Evolutionary conservation across 2,329 filamentous ascomycete genomes (phyloP), one percentile per base, ranked within the genome.

Genomic region (Claviceps citrina): DNA sequence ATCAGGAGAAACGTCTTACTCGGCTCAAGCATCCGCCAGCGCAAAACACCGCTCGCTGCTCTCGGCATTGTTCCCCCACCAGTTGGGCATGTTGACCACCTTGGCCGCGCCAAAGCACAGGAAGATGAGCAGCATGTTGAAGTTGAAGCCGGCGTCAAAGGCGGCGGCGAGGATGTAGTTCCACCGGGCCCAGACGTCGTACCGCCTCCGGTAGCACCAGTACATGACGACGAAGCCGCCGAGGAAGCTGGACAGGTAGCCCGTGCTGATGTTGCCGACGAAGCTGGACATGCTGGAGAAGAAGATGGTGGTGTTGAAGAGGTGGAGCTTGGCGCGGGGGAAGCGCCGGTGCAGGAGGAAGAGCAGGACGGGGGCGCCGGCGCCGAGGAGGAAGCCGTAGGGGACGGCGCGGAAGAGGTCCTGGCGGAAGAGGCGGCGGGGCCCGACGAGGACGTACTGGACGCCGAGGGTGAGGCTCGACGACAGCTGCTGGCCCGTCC

Each of bases 231-330:
- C 61, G 43, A 70, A 75, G 0, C 71, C 72, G n/a, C 71, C 72
- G 12, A 78, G 64, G 43, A 76, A 71, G 13, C 61, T 62, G 18
- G 67, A 71, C 10, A 68, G 62, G 49, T 73, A 72, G 0, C 74
- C 74, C 0, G 74, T 76, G 42, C 67, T 73, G 38, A 78, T 60
- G 49, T 78, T 78, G 4, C 73, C 73, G 49, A 74, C 76, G 53
- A 77, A 78, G 31, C 60, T 60, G 0, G 70, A 58, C 43, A 73
- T 56, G 4, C 65, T 63, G 2, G 66, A 68, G 52, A 72, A 76
- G 58, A 78, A 78, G 39, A 78, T 78, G 4, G 71, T 77, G 16
- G 69, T 66, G 48, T 78, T 78, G 65, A 66, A 73, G 15, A 77
- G 62, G 24, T 71, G 66, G 47, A 65, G 73, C 26, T 71, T 71